These are phyloP conservation scores for Helicostylum pulchrum DNA, from an alignment of 192 early-diverging fungal genomes.

Conservation along the genomic window DNA sequence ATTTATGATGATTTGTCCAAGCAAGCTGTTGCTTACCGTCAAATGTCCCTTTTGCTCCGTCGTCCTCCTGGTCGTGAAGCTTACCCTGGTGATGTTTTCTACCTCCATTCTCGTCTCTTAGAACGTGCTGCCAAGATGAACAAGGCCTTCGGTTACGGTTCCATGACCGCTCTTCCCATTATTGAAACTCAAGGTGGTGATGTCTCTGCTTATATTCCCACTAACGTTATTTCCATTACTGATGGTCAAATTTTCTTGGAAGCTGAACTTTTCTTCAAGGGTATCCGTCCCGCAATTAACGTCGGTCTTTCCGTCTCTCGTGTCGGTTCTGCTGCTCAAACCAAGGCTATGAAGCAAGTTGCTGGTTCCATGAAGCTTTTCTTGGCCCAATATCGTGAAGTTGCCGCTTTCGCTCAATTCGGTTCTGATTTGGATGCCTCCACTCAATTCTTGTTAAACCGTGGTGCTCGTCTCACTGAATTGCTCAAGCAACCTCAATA, in stretches of 20 bases:
- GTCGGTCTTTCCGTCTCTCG: conserved; percentile 99
- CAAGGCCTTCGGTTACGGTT: conserved; percentile 90
- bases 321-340: conserved; percentile 99
- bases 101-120: conserved; percentile 97
- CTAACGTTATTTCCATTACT: conserved; percentile 99
- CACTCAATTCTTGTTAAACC: conserved; percentile 98
- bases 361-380: conserved; percentile 99
- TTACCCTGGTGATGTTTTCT: conserved; percentile 99
- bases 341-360: conserved; percentile 99
- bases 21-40: conserved; percentile 99
- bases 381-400: conserved; percentile 99
- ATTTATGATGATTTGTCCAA: conserved; percentile 99
- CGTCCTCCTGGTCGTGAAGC: conserved; percentile 99
- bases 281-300: conserved; percentile 98
- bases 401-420: conserved; percentile 99
- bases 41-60: conserved; percentile 98
- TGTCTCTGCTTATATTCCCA: conserved; percentile 99
- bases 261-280: conserved; percentile 99
- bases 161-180: conserved; percentile 97
- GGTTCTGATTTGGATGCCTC: conserved; percentile 99
- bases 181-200: conserved; percentile 99
- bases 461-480: conserved; percentile 99
- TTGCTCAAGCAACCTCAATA: conserved; percentile 99
- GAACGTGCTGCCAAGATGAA: conserved; percentile 99
- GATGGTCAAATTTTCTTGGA: conserved; percentile 99